A percentile compares a stretch with the other conserved stretches of the same genome.
phyloP scores from a whole-genome alignment of 2,329 filamentous ascomycete genomes.

The Diaporthe vexans region DNA sequence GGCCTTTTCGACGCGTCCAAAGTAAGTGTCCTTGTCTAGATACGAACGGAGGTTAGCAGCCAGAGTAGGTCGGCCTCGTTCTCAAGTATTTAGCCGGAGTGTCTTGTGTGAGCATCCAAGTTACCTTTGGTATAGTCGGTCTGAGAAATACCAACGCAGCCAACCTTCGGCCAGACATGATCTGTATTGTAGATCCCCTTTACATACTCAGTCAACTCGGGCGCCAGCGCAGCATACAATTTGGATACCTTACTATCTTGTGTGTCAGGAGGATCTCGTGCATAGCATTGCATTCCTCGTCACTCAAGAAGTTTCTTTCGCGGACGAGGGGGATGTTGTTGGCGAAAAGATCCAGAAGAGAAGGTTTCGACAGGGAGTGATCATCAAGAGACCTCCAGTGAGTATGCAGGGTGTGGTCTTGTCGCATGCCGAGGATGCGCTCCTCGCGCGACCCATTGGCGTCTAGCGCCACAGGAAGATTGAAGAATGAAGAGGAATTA shows the following conservation, averaged over 20 bases:
- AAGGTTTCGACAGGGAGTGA: not conserved
- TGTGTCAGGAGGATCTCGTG: not conserved
- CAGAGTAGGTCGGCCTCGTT: not conserved
- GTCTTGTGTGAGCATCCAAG: not conserved
- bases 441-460: not conserved
- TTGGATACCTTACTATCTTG: not conserved
- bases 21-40: not conserved
- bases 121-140: conserved; percentile 8
- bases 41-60: not conserved
- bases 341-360: not conserved
- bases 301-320: not conserved
- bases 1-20: not conserved
- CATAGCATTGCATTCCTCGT: not conserved
- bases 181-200: not conserved
- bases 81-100: not conserved
- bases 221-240: not conserved
- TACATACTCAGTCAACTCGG: not conserved
- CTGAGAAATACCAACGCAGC: not conserved
- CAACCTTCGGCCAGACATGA: not conserved
- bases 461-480: not conserved
- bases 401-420: not conserved
- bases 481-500: not conserved
- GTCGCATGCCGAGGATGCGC: not conserved
- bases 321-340: not conserved
- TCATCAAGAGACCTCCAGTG: not conserved